Base-by-base conservation (phyloP, 352 stramenopile genomes). In the Globisporangium irregulare region DNA sequence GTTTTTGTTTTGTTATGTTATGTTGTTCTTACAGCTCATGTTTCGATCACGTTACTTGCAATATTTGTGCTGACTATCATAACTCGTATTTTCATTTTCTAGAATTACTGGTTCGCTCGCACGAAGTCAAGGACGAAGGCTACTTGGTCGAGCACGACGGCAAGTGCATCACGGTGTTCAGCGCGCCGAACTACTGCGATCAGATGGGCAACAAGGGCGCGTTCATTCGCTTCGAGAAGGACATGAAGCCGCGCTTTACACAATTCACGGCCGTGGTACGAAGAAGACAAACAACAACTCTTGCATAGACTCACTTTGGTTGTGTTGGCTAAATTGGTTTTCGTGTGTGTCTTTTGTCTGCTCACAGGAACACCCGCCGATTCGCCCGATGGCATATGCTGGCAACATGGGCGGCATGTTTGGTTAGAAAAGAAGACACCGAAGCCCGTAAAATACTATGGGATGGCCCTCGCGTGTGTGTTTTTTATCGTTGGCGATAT, bases 141-240 rank as follows among this genome's bases (percentile, higher is more conserved):
- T 99, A 99, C 78, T 81, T 99, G 62, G 94, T 99, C 20, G 97
- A 99, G 81, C 98, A 99, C 82, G 97, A 98, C 58, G 97, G 97
- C 61, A 98, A 99, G 75, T 99, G 97, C 67, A 99, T 99, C 72
- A 99, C 98, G 9, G 95, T 99, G 34, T 99, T 99, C 74, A 98
- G 87, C 32, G 98, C 98, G 48, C 97, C 98, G 12, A 99, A 99
- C 77, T 99, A 99, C 79, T 99, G 98, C 77, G 95, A 98, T 70
- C 91, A 98, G 66, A 99, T 99, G 97, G 98, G 97, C 57, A 99
- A 99, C 80, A 99, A 99, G 81, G 98, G 97, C 57, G 98, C 97
- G 12, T 99, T 99, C 75, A 99, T 99, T 76, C 95, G 97, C 67
- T 99, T 99, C 82, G 93, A 93, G 66, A 86, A 93, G 63, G 85